phyloP scores from a whole-genome alignment of 495 filamentous ascomycete species.

The Opeltia flavorubescens region DNA sequence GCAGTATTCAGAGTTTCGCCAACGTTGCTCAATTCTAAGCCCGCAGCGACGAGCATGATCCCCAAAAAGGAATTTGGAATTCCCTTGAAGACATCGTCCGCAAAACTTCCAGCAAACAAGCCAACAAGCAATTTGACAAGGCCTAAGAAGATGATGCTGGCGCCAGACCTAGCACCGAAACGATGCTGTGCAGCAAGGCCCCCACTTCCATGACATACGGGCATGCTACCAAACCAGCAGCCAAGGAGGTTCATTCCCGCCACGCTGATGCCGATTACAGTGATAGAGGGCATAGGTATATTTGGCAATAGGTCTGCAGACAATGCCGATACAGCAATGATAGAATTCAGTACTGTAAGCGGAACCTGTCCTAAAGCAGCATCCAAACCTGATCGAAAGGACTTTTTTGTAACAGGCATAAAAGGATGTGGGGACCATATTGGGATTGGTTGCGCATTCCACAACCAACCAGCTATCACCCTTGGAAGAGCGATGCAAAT shows the following conservation, averaged over 20 bases:
- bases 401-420: constrained; percentile 31
- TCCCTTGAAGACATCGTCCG: constrained; percentile 48
- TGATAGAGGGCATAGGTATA: constrained; percentile 49
- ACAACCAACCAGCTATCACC: constrained; percentile 24
- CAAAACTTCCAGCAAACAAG: constrained; percentile 51
- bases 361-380: constrained; percentile 75
- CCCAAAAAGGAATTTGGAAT: constrained; percentile 68
- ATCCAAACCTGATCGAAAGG: constrained; percentile 33
- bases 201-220: constrained; percentile 85
- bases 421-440: constrained; percentile 34
- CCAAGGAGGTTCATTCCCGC: constrained; percentile 68
- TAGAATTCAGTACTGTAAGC: constrained; percentile 78
- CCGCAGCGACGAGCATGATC: constrained; percentile 79
- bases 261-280: constrained; percentile 66
- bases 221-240: constrained; percentile 91
- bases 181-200: constrained; percentile 79
- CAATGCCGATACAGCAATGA: constrained; percentile 71
- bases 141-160: constrained; percentile 68
- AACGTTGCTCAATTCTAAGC: constrained; percentile 70
- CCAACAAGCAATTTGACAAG: constrained; percentile 63
- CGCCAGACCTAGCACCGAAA: constrained; percentile 79
- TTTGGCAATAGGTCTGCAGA: constrained; percentile 59
- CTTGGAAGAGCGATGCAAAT: constrained; percentile 26
- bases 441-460: too few relatives aligned
- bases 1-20: constrained; percentile 66